Base-by-base conservation (phyloP, 2,329 filamentous ascomycete species). In the Coniochaeta hoffmannii region DNA sequence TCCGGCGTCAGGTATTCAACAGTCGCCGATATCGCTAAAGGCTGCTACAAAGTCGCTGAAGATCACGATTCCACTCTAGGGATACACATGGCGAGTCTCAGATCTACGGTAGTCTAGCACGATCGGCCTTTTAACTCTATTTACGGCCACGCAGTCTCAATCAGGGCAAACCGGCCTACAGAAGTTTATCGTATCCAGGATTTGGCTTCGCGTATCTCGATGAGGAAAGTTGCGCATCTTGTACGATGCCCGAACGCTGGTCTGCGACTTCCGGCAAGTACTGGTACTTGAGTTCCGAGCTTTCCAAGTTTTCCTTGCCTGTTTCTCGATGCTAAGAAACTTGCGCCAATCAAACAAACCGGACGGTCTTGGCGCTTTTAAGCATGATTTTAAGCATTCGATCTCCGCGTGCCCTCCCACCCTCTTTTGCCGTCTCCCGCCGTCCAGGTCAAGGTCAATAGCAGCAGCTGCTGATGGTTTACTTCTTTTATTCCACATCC, bases 351-450 rank as follows among this genome's bases (percentile, higher is more conserved):
- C 41, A 46, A 46, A 46, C 24, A 46, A 26, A 22, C 41, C 41
- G 41, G 41, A 46, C 12, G 15, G 41, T 46, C 41, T 46, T 46
- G 41, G 41, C 41, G 41, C 41, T 46, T n/a, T 46, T 46, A 46
- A 46, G 41, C 41, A 46, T 46, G 41, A 28, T 46, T 46, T 46
- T 46, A 46, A 46, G 41, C 41, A 46, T 46, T 46, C 41, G 41
- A 46, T 46, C 41, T 46, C 24, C 41, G 38, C 19, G 24, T 28
- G 24, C 12, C 41, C 19, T 46, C 41, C 41, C 41, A 28, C 41
- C 41, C 24, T n/a, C 8, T 28, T 15, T 46, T 26, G 6, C 22
- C 22, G n/a, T 28, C 26, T 15, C 24, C 41, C 24, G 30, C 5
- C 11, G 12, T 26, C 41, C 41, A 46, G 41, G 22, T 14, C 14